phyloP scores from a whole-genome alignment of 1,284 basidiomycete species.

The Phellopilus nigrolimitatus region DNA sequence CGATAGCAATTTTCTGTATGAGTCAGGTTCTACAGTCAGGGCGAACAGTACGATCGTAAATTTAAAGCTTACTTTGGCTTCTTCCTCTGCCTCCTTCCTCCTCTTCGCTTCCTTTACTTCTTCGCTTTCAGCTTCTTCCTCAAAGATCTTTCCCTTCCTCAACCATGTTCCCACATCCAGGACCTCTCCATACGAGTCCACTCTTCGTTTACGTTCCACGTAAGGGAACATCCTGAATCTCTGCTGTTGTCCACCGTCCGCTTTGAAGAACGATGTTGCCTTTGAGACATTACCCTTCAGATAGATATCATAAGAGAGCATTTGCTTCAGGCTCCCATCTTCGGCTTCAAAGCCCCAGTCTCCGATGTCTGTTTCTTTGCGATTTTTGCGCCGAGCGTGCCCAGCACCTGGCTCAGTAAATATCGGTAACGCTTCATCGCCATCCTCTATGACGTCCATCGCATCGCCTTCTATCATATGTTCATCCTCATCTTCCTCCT shows the following conservation, averaged over 20 bases:
- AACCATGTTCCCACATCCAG: conserved; percentile 94
- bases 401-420: conserved; percentile 25
- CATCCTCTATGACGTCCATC: conserved; percentile 40
- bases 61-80: conserved; percentile 56
- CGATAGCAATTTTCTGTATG: conserved; percentile 61
- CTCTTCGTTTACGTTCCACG: conserved; percentile 85
- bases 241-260: conserved; percentile 57
- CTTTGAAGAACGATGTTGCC: conserved; percentile 81
- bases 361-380: conserved; percentile 41
- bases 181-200: conserved; percentile 95
- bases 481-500: conserved; percentile 70
- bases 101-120: conserved; percentile 73
- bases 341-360: conserved; percentile 73
- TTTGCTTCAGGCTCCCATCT: conserved; percentile 64
- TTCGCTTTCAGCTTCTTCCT: conserved; percentile 82
- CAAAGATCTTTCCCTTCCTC: conserved; percentile 81
- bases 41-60: background rate
- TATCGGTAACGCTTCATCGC: conserved; percentile 15
- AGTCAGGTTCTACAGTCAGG: conserved; percentile 14
- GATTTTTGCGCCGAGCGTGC: conserved; percentile 18
- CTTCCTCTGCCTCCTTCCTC: conserved; percentile 71
- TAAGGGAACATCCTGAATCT: conserved; percentile 98
- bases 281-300: conserved; percentile 90
- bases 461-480: conserved; percentile 49
- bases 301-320: conserved; percentile 93